Conservation (phyloP, 495 filamentous ascomycete species). For the Penicillium ucsense region DNA sequence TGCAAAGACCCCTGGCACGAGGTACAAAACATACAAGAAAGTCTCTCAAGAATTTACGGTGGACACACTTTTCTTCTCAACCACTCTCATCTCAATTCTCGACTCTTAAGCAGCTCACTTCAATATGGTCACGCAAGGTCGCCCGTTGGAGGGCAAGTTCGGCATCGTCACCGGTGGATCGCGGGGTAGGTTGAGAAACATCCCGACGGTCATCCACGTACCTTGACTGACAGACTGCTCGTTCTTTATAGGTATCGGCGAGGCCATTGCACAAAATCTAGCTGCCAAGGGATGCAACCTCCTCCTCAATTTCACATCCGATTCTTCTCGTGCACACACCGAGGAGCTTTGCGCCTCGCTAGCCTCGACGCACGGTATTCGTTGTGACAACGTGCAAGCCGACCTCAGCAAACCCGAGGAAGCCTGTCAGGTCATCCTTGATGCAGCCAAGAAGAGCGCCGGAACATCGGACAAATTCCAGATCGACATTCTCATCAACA, state of each 20-base stretch:
- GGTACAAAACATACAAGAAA: too few species aligned
- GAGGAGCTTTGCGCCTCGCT: conserved; percentile 36
- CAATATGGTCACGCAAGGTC: conserved; percentile 17
- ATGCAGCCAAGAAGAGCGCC: conserved; percentile 41
- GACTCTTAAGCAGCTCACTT: neutral
- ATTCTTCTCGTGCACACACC: conserved; percentile 33
- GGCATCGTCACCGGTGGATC: conserved; percentile 72
- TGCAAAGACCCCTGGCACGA: too few species aligned
- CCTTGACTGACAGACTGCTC: conserved; percentile 1
- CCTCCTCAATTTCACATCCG: conserved; percentile 64
- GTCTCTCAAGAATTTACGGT: too few species aligned
- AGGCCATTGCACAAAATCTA: conserved; percentile 70
- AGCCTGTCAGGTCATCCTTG: conserved; percentile 21
- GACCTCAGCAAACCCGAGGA: conserved; percentile 41
- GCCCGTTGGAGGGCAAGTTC: conserved; percentile 53
- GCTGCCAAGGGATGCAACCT: conserved; percentile 63
- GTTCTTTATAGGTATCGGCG: conserved; percentile 61
- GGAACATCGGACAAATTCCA: conserved; percentile 45
- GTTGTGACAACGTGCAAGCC: conserved; percentile 45
- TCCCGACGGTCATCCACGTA: too few species aligned
- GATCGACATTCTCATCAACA: conserved; percentile 85
- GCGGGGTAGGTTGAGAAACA: conserved; percentile 40
- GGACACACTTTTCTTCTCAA: neutral
- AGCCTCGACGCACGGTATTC: conserved; percentile 28
- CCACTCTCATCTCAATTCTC: neutral